phyloP scores from a whole-genome alignment of 345 rosid species.

The Rhizophora mangle region DNA sequence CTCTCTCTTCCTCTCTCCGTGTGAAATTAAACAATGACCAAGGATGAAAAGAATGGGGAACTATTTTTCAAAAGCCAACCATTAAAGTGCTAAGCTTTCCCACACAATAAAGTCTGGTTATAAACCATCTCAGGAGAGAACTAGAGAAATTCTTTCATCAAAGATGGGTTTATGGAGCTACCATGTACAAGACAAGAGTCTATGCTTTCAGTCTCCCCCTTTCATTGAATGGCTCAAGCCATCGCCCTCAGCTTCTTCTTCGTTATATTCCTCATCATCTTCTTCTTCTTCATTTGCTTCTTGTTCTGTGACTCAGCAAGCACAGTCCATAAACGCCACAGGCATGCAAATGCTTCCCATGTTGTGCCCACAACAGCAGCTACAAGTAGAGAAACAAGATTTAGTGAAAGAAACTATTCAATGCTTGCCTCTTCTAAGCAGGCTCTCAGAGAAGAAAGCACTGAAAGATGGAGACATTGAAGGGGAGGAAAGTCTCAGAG shows the following conservation, averaged over 20 bases:
- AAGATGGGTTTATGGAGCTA: constrained; percentile 55
- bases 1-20: constrained; percentile 9
- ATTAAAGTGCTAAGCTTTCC: constrained; percentile 32
- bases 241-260: constrained; percentile 24
- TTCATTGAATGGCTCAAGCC: constrained; percentile 92
- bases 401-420: constrained; percentile 24
- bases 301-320: constrained; percentile 27
- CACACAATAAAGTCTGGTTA: constrained; percentile 46
- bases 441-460: constrained; percentile 34
- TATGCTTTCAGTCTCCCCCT: constrained; percentile 40
- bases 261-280: constrained; percentile 15
- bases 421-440: constrained; percentile 63
- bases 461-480: constrained; percentile 34
- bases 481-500: constrained; percentile 10
- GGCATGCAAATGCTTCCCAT: constrained; percentile 21
- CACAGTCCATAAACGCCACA: constrained; percentile 29
- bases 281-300: constrained; percentile 25
- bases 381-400: constrained; percentile 7
- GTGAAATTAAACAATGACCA: constrained; percentile 28
- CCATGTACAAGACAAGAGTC: constrained; percentile 32
- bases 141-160: constrained; percentile 10
- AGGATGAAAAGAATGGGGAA: constrained; percentile 28
- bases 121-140: constrained; percentile 26
- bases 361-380: constrained; percentile 14
- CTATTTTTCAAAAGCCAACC: constrained; percentile 38